Evolutionary conservation across 2,329 filamentous ascomycete species (phyloP).

Genomic region (Aspergillus fischeri): DNA sequence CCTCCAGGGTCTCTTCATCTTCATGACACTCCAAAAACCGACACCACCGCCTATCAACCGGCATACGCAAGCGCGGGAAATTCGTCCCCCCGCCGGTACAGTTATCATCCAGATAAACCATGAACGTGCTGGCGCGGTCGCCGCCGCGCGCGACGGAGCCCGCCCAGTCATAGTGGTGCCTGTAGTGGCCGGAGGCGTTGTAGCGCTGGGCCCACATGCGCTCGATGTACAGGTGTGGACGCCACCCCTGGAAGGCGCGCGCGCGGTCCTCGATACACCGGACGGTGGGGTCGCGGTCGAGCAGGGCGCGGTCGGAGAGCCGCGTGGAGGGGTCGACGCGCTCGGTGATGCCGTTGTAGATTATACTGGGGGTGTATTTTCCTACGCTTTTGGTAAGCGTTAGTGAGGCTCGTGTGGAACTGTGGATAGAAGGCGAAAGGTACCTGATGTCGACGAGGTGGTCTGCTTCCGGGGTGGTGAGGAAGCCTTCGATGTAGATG

Average conservation of each 20-base stretch:
- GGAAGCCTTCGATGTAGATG: constrained; percentile 56
- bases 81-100: constrained; percentile 58
- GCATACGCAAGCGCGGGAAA: constrained; percentile 51
- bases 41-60: constrained; percentile 50
- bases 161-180: constrained; percentile 58
- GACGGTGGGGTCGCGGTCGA: constrained; percentile 47
- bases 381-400: constrained; percentile 27
- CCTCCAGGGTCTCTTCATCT: too few relatives aligned
- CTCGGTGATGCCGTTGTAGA: constrained; percentile 49
- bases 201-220: constrained; percentile 59
- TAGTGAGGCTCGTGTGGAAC: background rate
- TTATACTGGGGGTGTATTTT: constrained; percentile 52
- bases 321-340: constrained; percentile 48
- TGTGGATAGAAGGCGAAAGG: constrained; percentile 3
- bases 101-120: constrained; percentile 55
- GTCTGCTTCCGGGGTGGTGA: constrained; percentile 46
- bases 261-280: constrained; percentile 58
- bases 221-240: constrained; percentile 55
- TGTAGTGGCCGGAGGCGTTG: constrained; percentile 55
- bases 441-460: constrained; percentile 54
- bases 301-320: constrained; percentile 49
- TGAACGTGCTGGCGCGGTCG: constrained; percentile 54
- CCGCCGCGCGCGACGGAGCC: constrained; percentile 35
- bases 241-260: constrained; percentile 58
- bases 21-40: constrained; percentile 51